Percentiles rank a stretch among this genome's conserved stretches.
Conservation (phyloP, 2,329 filamentous ascomycete species). For the Calonectria pauciramosa region DNA sequence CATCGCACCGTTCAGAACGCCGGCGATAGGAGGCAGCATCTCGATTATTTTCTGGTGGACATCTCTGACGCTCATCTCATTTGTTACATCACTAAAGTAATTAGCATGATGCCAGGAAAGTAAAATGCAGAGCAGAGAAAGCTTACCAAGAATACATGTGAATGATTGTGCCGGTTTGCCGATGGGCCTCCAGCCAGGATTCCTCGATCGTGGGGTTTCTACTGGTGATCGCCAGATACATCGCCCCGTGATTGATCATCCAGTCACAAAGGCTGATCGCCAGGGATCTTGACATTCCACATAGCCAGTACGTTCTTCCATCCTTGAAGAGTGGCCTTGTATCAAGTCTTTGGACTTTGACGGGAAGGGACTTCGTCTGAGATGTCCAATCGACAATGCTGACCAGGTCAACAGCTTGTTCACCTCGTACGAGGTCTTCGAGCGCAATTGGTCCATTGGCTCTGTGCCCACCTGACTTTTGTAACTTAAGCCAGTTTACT, state of each 20-base stretch:
- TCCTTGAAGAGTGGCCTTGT: background rate
- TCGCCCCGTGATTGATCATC: background rate
- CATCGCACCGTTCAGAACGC: slow-evolving; percentile 59
- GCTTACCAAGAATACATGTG: background rate
- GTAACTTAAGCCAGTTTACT: too few relatives aligned
- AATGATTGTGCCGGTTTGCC: background rate
- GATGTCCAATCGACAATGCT: background rate
- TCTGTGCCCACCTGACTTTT: too few relatives aligned
- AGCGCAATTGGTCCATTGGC: too few relatives aligned
- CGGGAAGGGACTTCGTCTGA: background rate
- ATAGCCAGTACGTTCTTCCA: background rate
- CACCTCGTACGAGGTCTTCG: too few relatives aligned
- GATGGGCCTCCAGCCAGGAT: background rate
- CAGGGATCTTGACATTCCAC: background rate
- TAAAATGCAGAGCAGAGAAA: background rate
- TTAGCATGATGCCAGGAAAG: background rate
- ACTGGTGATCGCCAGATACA: background rate
- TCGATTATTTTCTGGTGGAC: background rate
- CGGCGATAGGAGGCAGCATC: slow-evolving; percentile 52
- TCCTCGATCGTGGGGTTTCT: background rate
- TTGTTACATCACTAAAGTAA: background rate
- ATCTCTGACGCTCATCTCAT: background rate
- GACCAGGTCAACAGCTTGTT: too few relatives aligned
- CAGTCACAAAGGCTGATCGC: background rate
- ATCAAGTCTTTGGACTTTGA: background rate